Conservation (phyloP, 305 asterid genomes). For the Rubia occidens region DNA sequence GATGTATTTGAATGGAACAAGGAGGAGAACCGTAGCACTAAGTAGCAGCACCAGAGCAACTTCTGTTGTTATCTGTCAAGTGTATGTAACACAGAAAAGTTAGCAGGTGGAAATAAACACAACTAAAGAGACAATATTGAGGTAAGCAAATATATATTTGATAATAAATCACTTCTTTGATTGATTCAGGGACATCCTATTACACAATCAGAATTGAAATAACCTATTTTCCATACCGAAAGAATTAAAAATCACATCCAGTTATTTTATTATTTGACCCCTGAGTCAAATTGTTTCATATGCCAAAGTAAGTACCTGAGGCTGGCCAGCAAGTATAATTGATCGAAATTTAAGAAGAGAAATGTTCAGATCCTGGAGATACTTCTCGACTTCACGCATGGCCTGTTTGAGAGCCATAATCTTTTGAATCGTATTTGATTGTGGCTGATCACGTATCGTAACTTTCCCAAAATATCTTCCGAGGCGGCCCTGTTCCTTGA, state of each 20-base stretch:
- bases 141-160: neutral
- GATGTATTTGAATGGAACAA: constrained; percentile 74
- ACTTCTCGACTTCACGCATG: constrained; percentile 77
- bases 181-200: neutral
- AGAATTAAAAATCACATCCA: neutral
- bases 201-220: neutral
- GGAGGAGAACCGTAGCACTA: constrained; percentile 46
- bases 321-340: constrained; percentile 75
- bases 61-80: constrained; percentile 67
- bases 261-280: neutral
- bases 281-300: neutral
- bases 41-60: constrained; percentile 61
- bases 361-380: constrained; percentile 70
- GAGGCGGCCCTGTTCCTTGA: constrained; percentile 93
- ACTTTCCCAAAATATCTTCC: constrained; percentile 88
- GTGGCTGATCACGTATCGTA: constrained; percentile 85
- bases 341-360: constrained; percentile 77
- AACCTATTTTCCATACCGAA: neutral
- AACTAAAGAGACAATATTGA: neutral
- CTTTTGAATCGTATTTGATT: constrained; percentile 86
- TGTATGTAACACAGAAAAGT: constrained; percentile 9
- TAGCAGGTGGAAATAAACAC: neutral
- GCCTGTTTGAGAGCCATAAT: constrained; percentile 88
- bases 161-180: neutral
- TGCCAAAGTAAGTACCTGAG: constrained; percentile 52